Base-by-base conservation (phyloP, 1,284 basidiomycete genomes). In the Ganoderma sp. region DNA sequence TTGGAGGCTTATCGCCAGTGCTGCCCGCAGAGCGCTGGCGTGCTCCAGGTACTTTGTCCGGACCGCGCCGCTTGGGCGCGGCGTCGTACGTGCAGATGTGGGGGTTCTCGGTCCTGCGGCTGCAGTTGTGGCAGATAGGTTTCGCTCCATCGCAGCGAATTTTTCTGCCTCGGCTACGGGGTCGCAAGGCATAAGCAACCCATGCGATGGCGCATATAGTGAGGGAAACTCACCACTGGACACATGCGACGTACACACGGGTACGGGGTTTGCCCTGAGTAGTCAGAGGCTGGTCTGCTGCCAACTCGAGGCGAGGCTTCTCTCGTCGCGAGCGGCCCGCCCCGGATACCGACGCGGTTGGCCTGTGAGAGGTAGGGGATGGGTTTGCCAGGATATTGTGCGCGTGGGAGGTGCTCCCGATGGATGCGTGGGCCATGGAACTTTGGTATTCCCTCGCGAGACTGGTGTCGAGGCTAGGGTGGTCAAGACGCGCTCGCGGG, bases 71-170 rank as follows among this genome's bases (percentile, higher is more conserved):
- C 73, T 90, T 92, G 25, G 92, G 92, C 8, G 86, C 78, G 22
- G 85, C 63, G 73, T 94, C 92, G 73, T 93, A 94, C 56, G 69
- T 58, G 79, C 71, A 81, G 81, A 59, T 43, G 25, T 72, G 61
- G 22, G 67, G 70, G 61, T 70, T 70, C 64, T 73, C 74, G 15
- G 73, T 65, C 57, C 88, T 83, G 65, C 85, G 86, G 63, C 80
- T 78, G 75, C 91, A 93, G 75, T 92, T 92, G 74, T 90, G 85
- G 75, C 92, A 94, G 15, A 83, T 75, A 10, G 92, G 92, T 71
- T 89, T 91, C 17, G 88, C 88, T 63, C 92, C 92, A 76, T 94
- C 92, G 76, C 92, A 94, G 15, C 91, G 88, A 72, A 91, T 92
- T 78, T 94, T 94, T 41, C 91, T 86, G 37, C 83, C 85, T 42